Base-by-base conservation (phyloP, 768 basidiomycete species). In the Xerocomellus intermedius region DNA sequence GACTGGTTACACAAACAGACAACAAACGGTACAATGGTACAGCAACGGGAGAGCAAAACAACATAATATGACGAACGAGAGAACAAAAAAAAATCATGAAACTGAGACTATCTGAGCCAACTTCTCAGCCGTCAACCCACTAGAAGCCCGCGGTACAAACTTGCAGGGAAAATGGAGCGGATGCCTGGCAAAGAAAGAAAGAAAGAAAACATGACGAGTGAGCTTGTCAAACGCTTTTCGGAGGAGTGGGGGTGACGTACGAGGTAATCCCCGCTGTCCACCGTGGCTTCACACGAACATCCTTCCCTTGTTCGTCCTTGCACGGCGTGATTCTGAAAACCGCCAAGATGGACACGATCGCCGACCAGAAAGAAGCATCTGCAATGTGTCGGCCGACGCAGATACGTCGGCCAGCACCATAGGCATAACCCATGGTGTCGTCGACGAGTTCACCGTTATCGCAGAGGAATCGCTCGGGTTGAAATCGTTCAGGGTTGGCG, bases 361-460 rank as follows among this genome's bases (percentile, higher is more conserved):
- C 70, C 13, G 72, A 65, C 64, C 72, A 74, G 26, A 78, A 13
- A 16, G 73, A 75, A 1, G 73, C 69, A n/a, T 79, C 75, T 5
- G 75, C 79, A 37, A 82, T 60, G 43, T 75, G 51, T 24, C 71
- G 64, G 7, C 79, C 81, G n/a, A 78, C 74, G 30, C 68, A 71
- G 8, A 72, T 60, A 48, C 74, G 61, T 48, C 76, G 64, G 2
- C 76, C 76, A 32, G 71, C 74, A 8, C 76, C 76, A 49, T 67
- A 77, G 8, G 47, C 65, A 49, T 66, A 67, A 10, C 46, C 55
- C 21, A 71, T 37, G n/a, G 65, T 69, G 43, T 75, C 74, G 9
- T 61, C 46, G 22, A 68, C 70, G 33, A 65, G 57, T n/a, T 63
- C 42, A 6, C 65, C 64, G 2, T 60, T 58, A 22, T 52, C 55